Evolutionary conservation across 2,329 filamentous ascomycete genomes (phyloP).

Genomic region (Thermomyces lanuginosus): DNA sequence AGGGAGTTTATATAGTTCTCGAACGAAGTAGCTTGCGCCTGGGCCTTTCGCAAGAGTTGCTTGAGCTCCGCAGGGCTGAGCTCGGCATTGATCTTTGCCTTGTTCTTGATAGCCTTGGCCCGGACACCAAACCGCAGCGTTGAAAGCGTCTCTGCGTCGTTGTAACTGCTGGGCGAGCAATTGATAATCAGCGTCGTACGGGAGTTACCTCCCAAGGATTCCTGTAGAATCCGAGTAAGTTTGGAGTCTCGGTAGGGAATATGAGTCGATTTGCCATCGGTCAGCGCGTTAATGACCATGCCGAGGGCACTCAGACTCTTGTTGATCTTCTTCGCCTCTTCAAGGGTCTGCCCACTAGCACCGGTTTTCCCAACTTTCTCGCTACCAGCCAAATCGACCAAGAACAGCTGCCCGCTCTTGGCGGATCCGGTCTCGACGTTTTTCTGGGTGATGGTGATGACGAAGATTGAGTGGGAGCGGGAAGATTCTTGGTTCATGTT

Average conservation of each 20-base stretch:
- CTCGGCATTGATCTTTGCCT: constrained; percentile 98
- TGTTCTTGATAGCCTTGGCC: constrained; percentile 98
- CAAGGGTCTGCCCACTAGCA: constrained; percentile 87
- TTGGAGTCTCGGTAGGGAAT: constrained; percentile 97
- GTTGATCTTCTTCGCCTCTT: constrained; percentile 99
- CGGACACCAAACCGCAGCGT: constrained; percentile 89
- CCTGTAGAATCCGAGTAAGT: constrained; percentile 90
- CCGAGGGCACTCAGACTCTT: constrained; percentile 95
- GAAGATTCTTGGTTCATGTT: constrained; percentile 99
- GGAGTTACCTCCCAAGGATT: constrained; percentile 93
- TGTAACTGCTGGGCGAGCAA: constrained; percentile 97
- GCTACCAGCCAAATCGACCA: constrained; percentile 94
- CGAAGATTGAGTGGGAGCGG: constrained; percentile 94
- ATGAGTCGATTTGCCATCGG: constrained; percentile 91
- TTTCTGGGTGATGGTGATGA: constrained; percentile 93
- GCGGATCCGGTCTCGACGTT: constrained; percentile 91
- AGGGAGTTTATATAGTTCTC: constrained; percentile 70
- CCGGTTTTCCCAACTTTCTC: constrained; percentile 99
- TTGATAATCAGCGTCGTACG: constrained; percentile 98
- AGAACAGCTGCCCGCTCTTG: constrained; percentile 89
- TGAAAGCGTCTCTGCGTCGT: constrained; percentile 83
- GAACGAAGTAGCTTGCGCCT: constrained; percentile 75
- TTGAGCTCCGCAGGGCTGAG: constrained; percentile 93
- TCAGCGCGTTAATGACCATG: constrained; percentile 97
- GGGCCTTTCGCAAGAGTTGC: constrained; percentile 76